phyloP scores from a whole-genome alignment of 257 asterid genomes.

The Gentiana straminea region DNA sequence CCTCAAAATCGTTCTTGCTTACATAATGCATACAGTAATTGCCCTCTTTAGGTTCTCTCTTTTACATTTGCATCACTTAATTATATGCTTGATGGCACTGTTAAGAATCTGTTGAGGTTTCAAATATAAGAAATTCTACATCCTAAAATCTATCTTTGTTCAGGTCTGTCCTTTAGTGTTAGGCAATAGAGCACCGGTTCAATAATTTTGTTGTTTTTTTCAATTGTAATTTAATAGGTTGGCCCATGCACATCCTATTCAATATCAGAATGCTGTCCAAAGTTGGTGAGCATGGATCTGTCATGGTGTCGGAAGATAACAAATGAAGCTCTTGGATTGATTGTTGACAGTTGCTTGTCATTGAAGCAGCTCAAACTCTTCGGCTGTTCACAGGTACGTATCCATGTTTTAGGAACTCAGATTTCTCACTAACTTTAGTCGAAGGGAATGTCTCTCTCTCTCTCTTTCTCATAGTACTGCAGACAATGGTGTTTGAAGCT shows the following conservation, averaged over 20 bases:
- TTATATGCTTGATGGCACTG: too few species aligned
- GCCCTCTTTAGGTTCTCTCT: too few species aligned
- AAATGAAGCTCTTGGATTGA: conserved; percentile 56
- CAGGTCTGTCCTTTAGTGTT: too few species aligned
- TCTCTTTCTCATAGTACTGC: conserved; percentile 22
- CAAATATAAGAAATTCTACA: too few species aligned
- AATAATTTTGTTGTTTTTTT: too few species aligned
- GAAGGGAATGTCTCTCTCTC: background rate
- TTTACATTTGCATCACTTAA: too few species aligned
- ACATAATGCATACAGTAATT: too few species aligned
- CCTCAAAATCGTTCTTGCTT: too few species aligned
- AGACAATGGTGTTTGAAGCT: background rate
- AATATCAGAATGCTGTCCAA: conserved; percentile 44
- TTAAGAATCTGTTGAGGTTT: too few species aligned
- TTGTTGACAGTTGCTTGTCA: conserved; percentile 60
- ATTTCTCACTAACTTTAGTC: background rate
- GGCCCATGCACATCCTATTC: conserved; percentile 52
- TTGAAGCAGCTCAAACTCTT: conserved; percentile 67
- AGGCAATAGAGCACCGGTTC: too few species aligned
- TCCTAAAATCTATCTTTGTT: too few species aligned
- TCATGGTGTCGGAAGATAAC: conserved; percentile 66
- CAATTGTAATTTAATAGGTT: conserved; percentile 23
- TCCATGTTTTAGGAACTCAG: conserved; percentile 5
- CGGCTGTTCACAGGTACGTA: conserved; percentile 69
- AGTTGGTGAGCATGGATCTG: conserved; percentile 52